These are phyloP conservation scores for Syzygium syzygioides DNA, from an alignment of 441 rosid species.

Conservation along the genomic window DNA sequence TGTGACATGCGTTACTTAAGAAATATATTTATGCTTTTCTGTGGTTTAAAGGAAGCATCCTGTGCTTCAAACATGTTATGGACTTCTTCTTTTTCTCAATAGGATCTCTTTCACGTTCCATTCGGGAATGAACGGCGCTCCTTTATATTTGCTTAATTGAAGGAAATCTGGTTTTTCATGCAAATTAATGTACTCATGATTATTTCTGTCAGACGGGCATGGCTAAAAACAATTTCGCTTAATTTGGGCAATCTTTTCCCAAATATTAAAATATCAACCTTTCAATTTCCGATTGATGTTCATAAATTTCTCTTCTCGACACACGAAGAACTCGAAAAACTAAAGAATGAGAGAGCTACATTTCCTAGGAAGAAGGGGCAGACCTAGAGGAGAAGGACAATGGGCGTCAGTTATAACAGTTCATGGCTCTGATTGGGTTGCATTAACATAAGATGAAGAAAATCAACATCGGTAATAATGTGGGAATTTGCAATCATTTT, in stretches of 20 bases:
- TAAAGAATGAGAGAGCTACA: neutral
- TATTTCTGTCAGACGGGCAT: neutral
- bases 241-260: neutral
- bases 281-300: neutral
- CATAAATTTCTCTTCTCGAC: neutral
- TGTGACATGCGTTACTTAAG: conserved; percentile 1
- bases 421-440: neutral
- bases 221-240: neutral
- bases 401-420: neutral
- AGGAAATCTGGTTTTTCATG: neutral
- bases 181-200: neutral
- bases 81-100: neutral
- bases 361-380: neutral
- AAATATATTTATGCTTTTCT: conserved; percentile 12
- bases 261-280: neutral
- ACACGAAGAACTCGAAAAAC: neutral
- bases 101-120: neutral
- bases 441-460: neutral
- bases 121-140: neutral
- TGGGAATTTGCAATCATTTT: neutral
- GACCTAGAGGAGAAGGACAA: neutral
- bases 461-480: neutral
- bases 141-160: neutral
- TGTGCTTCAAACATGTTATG: neutral
- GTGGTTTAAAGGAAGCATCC: conserved; percentile 17